phyloP scores from a whole-genome alignment of 2,329 filamentous ascomycete species.

The Claviceps fusiformis region DNA sequence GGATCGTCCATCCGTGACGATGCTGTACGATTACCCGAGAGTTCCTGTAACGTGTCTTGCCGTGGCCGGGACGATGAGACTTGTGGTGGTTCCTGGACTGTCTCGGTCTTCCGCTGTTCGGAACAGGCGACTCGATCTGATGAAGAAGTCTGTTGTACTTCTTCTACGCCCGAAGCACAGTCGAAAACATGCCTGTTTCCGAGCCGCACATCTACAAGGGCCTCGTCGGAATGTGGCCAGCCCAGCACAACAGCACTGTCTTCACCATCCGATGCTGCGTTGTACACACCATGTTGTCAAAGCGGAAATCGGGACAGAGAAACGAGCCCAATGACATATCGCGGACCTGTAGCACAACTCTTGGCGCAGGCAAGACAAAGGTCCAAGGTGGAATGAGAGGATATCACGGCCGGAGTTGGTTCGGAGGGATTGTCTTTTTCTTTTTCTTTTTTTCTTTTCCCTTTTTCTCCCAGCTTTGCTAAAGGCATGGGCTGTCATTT shows the following conservation, averaged over 20 bases:
- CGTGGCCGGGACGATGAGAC: conserved; percentile 7
- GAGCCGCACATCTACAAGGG: background rate
- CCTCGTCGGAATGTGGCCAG: background rate
- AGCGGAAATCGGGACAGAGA: background rate
- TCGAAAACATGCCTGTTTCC: background rate
- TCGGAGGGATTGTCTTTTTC: background rate
- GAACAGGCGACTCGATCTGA: background rate
- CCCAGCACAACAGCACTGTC: background rate
- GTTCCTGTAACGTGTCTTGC: conserved; percentile 12
- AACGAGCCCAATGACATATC: background rate
- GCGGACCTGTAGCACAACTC: conserved; percentile 2
- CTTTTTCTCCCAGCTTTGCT: background rate
- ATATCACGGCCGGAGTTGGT: background rate
- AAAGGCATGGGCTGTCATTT: background rate
- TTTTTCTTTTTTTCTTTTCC: background rate
- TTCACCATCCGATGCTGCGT: background rate
- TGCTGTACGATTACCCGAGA: conserved; percentile 12
- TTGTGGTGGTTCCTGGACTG: conserved; percentile 16
- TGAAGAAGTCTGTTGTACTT: background rate
- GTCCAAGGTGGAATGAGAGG: background rate
- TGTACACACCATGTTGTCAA: background rate
- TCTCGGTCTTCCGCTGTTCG: conserved; percentile 10
- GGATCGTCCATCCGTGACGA: conserved; percentile 16
- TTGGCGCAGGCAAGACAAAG: conserved; percentile 3
- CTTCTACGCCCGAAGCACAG: background rate